phyloP scores from a whole-genome alignment of 176 grass and related monocot species.

The Zea mays region DNA sequence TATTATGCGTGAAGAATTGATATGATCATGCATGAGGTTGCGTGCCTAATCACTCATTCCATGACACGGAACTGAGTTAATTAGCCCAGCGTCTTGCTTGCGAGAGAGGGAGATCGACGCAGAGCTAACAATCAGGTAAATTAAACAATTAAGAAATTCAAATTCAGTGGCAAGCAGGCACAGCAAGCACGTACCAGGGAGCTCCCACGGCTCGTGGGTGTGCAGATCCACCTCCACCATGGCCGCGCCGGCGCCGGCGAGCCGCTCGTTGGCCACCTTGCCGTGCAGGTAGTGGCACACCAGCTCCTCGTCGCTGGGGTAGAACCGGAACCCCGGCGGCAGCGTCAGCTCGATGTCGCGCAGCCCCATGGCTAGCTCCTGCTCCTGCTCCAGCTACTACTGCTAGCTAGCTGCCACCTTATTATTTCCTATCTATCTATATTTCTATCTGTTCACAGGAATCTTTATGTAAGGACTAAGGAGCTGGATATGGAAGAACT shows the following conservation, averaged over 20 bases:
- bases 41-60: slow-evolving; percentile 33
- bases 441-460: too few species aligned
- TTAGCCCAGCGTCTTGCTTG: slow-evolving; percentile 25
- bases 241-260: slow-evolving; percentile 15
- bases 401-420: not conserved
- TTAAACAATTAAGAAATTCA: too few species aligned
- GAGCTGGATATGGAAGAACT: not conserved
- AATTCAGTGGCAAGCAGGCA: too few species aligned
- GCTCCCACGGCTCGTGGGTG: slow-evolving; percentile 72
- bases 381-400: not conserved
- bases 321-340: slow-evolving; percentile 72
- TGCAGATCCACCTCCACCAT: slow-evolving; percentile 80
- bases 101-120: not conserved
- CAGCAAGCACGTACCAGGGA: slow-evolving; percentile 50
- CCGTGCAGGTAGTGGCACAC: slow-evolving; percentile 72
- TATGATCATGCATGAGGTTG: slow-evolving; percentile 3
- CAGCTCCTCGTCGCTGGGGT: slow-evolving; percentile 72
- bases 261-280: slow-evolving; percentile 60
- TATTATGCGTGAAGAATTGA: not conserved
- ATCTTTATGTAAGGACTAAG: not conserved
- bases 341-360: slow-evolving; percentile 70
- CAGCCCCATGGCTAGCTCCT: slow-evolving; percentile 43
- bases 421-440: not conserved
- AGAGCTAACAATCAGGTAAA: too few species aligned
- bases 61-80: slow-evolving; percentile 20